Base-by-base conservation (phyloP, 768 basidiomycete species). In the Termitomyces eurrhizus region DNA sequence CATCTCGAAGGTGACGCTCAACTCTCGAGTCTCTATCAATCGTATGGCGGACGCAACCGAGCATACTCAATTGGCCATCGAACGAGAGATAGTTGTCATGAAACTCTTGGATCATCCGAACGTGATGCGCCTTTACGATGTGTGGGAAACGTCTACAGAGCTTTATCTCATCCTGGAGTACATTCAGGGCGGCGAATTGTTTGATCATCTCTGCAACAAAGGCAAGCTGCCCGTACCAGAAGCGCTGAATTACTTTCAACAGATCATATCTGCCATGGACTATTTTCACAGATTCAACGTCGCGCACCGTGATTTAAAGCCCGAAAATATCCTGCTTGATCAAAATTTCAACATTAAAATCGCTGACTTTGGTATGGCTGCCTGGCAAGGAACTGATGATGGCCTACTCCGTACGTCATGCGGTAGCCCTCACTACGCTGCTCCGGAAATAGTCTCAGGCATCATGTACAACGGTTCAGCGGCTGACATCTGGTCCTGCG, bases 401-500 rank as follows among this genome's bases (percentile, higher is more conserved):
- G 79, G 75, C 13, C 78, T 80, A 44, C 80, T 97, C 53, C 82
- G 83, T 67, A 97, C 95, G 0, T 89, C 90, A 26, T 97, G 95
- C 65, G 95, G 95, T 35, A 93, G 91, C 65, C 95, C 95, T 58
- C 95, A 97, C 72, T 97, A 98, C 61, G 94, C 94, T 18, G 91
- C 92, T 13, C 95, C 95, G 0, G 95, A 98, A 75, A 87, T 98
- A 59, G 84, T 96, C 63, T 81, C 83, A 71, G 93, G 93, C 4
- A 78, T 84, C 49, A 82, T 86, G 4, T 98, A 98, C 72, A 83
- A 93, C 67, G 95, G 95, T 8, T 83, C 87, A 3, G 80, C 84
- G n/a, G 87, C 93, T 21, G 95, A 98, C 74, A 92, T 95, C 70
- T 98, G 95, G 95, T 96, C 94, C 44, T 95, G 95, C 68, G 95